Percentiles rank a stretch among this genome's conserved stretches.
These are phyloP conservation scores for rapeseed (Brassica napus) DNA, from an alignment of 345 rosid genomes.

Conservation along the genomic window DNA sequence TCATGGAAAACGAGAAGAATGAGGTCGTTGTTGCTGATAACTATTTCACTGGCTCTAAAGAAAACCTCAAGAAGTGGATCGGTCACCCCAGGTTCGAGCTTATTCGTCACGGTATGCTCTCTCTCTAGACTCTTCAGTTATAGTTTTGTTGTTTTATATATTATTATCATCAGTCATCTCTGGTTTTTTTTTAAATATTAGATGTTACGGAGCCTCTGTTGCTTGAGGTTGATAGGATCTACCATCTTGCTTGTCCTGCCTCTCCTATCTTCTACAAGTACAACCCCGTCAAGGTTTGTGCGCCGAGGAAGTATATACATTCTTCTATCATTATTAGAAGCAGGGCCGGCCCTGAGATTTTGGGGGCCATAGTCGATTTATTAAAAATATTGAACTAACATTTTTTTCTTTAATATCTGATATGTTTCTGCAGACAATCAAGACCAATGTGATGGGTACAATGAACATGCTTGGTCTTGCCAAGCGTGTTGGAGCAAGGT, in stretches of 20 bases:
- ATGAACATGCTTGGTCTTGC: constrained; percentile 97
- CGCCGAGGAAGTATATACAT: not conserved
- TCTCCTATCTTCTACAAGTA: constrained; percentile 97
- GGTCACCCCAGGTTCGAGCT: constrained; percentile 98
- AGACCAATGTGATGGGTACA: constrained; percentile 95
- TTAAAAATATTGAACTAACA: too few species aligned
- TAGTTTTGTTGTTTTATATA: not conserved
- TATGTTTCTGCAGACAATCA: constrained; percentile 66
- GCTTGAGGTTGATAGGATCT: constrained; percentile 86
- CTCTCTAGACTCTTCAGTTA: not conserved
- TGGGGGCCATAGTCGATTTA: too few species aligned
- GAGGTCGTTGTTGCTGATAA: constrained; percentile 90
- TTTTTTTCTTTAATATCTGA: not conserved
- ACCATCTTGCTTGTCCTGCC: constrained; percentile 98
- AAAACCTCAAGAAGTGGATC: constrained; percentile 88
- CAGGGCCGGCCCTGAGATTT: too few species aligned
- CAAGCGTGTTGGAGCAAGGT: constrained; percentile 98
- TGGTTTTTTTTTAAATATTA: constrained; percentile 26
- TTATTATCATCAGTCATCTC: not conserved
- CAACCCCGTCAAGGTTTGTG: constrained; percentile 85
- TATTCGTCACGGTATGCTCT: constrained; percentile 70
- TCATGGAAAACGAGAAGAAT: constrained; percentile 93
- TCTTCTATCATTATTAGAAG: too few species aligned
- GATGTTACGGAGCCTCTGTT: constrained; percentile 94
- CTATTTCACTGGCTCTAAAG: constrained; percentile 91